Percentiles rank a stretch among this genome's conserved stretches.
phyloP scores from a whole-genome alignment of 306 rosid genomes.

The Betula pendula region DNA sequence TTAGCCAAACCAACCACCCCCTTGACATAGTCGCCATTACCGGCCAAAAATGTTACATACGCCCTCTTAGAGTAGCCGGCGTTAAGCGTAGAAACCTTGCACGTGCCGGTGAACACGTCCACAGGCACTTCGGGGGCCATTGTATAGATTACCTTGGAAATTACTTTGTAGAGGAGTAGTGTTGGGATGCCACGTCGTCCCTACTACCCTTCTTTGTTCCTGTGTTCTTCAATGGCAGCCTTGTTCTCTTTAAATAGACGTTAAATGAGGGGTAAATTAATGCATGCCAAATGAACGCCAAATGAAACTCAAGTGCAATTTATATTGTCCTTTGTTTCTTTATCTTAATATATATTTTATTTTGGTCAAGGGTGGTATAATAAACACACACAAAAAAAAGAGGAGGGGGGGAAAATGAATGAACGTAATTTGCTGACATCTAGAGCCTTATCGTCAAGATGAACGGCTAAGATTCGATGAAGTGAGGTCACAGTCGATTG shows the following conservation, averaged over 20 bases:
- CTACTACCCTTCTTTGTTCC: conserved; percentile 30
- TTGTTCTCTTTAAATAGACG: conserved; percentile 25
- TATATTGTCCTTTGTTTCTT: neutral
- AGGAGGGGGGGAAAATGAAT: conserved; percentile 8
- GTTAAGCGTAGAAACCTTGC: conserved; percentile 21
- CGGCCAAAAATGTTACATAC: conserved; percentile 63
- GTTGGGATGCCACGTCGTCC: conserved; percentile 23
- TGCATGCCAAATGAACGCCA: conserved; percentile 33
- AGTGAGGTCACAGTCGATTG: conserved; percentile 25
- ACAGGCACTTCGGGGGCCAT: conserved; percentile 36
- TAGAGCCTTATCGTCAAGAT: conserved; percentile 37
- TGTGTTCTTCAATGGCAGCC: conserved; percentile 14
- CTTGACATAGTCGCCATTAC: conserved; percentile 59
- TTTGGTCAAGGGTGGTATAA: neutral
- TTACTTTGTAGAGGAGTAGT: no score
- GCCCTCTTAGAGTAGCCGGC: conserved; percentile 38
- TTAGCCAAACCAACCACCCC: conserved; percentile 65
- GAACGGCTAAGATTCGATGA: conserved; percentile 25
- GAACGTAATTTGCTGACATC: conserved; percentile 32
- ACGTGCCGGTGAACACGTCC: conserved; percentile 23
- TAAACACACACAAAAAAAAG: neutral
- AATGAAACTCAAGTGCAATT: conserved; percentile 45
- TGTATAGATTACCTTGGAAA: no score
- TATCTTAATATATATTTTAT: neutral
- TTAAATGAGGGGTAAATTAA: conserved; percentile 29